These are phyloP conservation scores for Gremmenia infestans DNA, from an alignment of 2,329 filamentous ascomycete genomes.

Conservation along the genomic window DNA sequence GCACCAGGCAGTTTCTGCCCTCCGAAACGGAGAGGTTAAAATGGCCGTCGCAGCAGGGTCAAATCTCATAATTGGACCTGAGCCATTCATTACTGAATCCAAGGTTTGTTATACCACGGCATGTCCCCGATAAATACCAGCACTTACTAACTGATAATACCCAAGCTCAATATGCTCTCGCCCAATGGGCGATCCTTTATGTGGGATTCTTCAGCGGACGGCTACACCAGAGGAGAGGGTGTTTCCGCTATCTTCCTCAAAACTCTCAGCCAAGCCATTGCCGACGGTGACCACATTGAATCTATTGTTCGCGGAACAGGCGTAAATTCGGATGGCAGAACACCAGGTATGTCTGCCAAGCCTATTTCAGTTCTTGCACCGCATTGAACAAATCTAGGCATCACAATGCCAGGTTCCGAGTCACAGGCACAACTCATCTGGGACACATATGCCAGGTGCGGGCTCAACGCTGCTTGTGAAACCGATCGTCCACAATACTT, in stretches of 20 bases:
- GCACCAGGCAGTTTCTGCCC: slow-evolving; percentile 25
- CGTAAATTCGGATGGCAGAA: slow-evolving; percentile 47
- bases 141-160: background rate
- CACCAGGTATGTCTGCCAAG: slow-evolving; percentile 30
- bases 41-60: slow-evolving; percentile 20
- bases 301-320: slow-evolving; percentile 42
- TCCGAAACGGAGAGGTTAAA: slow-evolving; percentile 11
- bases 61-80: slow-evolving; percentile 15
- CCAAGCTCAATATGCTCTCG: slow-evolving; percentile 37
- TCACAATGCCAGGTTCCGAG: slow-evolving; percentile 47
- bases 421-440: slow-evolving; percentile 34
- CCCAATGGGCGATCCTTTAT: slow-evolving; percentile 36
- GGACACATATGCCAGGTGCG: slow-evolving; percentile 39
- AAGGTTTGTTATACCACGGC: background rate
- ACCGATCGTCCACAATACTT: slow-evolving; percentile 12
- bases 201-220: slow-evolving; percentile 19
- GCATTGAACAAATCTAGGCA: slow-evolving; percentile 32
- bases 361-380: background rate
- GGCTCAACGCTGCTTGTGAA: slow-evolving; percentile 30
- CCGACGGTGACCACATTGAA: slow-evolving; percentile 53
- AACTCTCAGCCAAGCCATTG: slow-evolving; percentile 44
- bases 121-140: background rate
- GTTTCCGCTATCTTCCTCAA: slow-evolving; percentile 56
- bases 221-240: slow-evolving; percentile 42
- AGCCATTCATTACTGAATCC: slow-evolving; percentile 27